A percentile compares a stretch with the other conserved stretches of the same genome.
These are phyloP conservation scores for Fusarium incarnatum DNA, from an alignment of 2,329 filamentous ascomycete species.

Conservation along the genomic window DNA sequence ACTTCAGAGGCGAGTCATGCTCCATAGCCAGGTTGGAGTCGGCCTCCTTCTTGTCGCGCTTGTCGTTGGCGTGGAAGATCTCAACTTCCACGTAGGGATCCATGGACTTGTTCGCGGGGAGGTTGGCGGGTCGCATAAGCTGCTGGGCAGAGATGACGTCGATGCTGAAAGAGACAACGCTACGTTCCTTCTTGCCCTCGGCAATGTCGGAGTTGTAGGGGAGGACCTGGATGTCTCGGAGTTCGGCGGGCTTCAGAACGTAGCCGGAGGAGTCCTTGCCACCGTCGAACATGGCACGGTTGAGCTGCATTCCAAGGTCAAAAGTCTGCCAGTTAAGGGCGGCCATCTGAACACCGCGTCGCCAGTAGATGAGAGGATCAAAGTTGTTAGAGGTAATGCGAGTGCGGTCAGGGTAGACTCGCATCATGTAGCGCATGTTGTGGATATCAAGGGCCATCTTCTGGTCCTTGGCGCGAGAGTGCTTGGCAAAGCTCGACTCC, in stretches of 20 bases:
- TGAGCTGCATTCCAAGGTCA: constrained; percentile 94
- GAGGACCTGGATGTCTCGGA: constrained; percentile 76
- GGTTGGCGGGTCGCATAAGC: constrained; percentile 82
- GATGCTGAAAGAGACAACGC: constrained; percentile 85
- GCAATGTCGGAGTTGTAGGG: constrained; percentile 63
- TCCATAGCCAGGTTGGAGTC: constrained; percentile 64
- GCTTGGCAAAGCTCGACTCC: constrained; percentile 86
- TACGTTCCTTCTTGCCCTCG: constrained; percentile 78
- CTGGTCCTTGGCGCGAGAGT: constrained; percentile 79
- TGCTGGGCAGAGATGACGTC: constrained; percentile 95
- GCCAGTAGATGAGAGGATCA: constrained; percentile 93
- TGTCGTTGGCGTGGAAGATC: constrained; percentile 93
- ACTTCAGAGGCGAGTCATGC: constrained; percentile 73
- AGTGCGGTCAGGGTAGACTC: constrained; percentile 88
- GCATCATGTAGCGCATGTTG: constrained; percentile 91
- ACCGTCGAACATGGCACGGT: constrained; percentile 96
- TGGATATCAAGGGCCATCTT: constrained; percentile 87
- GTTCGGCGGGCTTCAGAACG: constrained; percentile 89
- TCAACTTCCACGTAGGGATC: constrained; percentile 97
- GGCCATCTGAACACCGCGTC: constrained; percentile 95
- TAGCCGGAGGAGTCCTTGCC: constrained; percentile 90
- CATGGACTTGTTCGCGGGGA: constrained; percentile 78
- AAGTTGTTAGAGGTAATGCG: constrained; percentile 93
- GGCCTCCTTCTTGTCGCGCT: constrained; percentile 85
- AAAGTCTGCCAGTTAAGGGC: constrained; percentile 99